These are phyloP conservation scores for Gloeopeniophorella convolvens DNA, from an alignment of 768 basidiomycete genomes.

Conservation along the genomic window DNA sequence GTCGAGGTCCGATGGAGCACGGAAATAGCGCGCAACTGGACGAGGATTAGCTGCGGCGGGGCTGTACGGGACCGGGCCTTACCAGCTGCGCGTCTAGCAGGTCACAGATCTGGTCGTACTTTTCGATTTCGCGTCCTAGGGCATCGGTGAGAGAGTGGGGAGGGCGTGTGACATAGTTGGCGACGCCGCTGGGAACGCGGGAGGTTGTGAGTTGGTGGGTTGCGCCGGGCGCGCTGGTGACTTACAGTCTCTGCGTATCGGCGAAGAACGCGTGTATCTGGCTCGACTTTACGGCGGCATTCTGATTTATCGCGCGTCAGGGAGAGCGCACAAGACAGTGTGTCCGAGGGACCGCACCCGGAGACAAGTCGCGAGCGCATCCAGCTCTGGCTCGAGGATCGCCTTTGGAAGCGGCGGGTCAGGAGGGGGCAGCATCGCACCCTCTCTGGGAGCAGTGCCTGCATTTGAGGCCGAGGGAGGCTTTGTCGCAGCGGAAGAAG, in stretches of 20 bases:
- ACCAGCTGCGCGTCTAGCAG: conserved; percentile 68
- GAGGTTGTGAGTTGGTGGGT: neutral
- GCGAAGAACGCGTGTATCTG: conserved; percentile 66
- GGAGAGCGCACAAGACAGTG: neutral
- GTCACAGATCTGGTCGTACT: conserved; percentile 76
- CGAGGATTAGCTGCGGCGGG: neutral
- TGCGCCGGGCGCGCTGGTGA: conserved; percentile 2
- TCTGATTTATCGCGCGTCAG: too few species aligned
- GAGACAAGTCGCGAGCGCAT: conserved; percentile 48
- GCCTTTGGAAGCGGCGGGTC: conserved; percentile 33
- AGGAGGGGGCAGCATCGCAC: conserved; percentile 51
- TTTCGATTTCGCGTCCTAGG: conserved; percentile 68
- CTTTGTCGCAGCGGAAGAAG: conserved; percentile 23
- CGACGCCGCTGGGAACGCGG: conserved; percentile 41
- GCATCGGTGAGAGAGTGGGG: conserved; percentile 59
- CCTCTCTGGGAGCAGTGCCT: conserved; percentile 13
- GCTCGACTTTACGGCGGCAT: conserved; percentile 62
- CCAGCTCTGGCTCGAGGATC: conserved; percentile 61
- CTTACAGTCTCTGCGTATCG: conserved; percentile 59
- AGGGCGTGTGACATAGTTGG: conserved; percentile 51
- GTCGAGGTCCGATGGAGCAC: conserved; percentile 64
- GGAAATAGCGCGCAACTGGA: conserved; percentile 62
- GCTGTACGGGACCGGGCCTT: conserved; percentile 25
- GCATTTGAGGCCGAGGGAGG: conserved; percentile 2
- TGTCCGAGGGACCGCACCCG: conserved; percentile 36